Evolutionary conservation across 2,329 filamentous ascomycete species (phyloP).

Genomic region (Ophiostoma angusticollis): DNA sequence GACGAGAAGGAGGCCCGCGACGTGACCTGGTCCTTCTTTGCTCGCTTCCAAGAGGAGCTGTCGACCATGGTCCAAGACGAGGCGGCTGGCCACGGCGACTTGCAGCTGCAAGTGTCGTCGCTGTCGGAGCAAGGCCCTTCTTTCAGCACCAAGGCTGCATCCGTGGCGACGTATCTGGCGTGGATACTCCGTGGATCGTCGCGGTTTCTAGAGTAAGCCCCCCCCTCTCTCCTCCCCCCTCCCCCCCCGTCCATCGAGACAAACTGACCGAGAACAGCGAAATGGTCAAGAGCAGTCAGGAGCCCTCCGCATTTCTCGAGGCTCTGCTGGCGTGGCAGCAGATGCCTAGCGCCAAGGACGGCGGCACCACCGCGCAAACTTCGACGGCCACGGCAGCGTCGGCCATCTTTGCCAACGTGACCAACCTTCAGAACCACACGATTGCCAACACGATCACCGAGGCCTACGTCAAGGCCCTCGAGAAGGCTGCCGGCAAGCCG

Average conservation of each 20-base stretch:
- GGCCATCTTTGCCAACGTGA: not conserved
- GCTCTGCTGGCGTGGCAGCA: slow-evolving; percentile 9
- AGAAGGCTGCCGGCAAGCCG: not conserved
- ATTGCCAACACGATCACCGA: slow-evolving; percentile 3
- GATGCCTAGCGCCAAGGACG: no score
- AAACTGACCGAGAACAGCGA: no score
- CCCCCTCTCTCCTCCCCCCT: not conserved
- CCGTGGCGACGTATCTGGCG: slow-evolving; percentile 6
- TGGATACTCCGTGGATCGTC: slow-evolving; percentile 13
- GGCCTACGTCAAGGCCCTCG: slow-evolving; percentile 6
- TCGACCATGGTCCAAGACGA: slow-evolving; percentile 1
- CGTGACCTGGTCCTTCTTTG: slow-evolving; percentile 17
- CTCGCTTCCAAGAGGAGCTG: slow-evolving; percentile 14
- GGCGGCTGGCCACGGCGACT: not conserved
- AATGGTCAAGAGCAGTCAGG: slow-evolving; percentile 8
- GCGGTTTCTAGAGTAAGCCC: slow-evolving; percentile 9
- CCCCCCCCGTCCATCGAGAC: not conserved
- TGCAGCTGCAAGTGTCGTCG: no score
- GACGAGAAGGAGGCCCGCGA: slow-evolving; percentile 17
- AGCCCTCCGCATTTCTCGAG: slow-evolving; percentile 4
- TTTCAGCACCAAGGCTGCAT: not conserved
- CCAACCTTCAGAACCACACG: slow-evolving; percentile 3
- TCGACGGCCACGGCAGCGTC: not conserved
- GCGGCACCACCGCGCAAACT: no score
- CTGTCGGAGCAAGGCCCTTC: no score